Percentiles rank a stretch among this genome's conserved stretches.
These are phyloP conservation scores for Paralagenidium karlingii DNA, from an alignment of 352 stramenopile species.

Conservation along the genomic window DNA sequence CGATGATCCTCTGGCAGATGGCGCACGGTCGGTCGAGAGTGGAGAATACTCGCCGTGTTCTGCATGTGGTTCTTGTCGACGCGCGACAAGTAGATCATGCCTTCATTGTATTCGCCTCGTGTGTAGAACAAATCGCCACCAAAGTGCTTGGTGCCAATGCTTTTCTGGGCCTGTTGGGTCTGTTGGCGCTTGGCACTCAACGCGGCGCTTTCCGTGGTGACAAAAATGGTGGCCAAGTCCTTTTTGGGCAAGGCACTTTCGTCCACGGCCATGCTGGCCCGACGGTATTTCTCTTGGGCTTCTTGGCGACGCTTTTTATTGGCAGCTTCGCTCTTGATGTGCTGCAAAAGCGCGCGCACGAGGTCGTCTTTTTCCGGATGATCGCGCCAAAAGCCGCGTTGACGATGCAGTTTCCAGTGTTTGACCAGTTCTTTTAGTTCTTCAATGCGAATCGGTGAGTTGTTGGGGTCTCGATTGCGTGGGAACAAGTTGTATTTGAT, in stretches of 20 bases:
- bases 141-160: slow-evolving; percentile 16
- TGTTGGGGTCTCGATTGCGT: slow-evolving; percentile 68
- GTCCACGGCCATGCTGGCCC: slow-evolving; percentile 14
- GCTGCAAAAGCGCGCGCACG: slow-evolving; percentile 71
- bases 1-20: background rate
- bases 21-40: background rate
- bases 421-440: slow-evolving; percentile 88
- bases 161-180: background rate
- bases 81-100: slow-evolving; percentile 74
- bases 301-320: slow-evolving; percentile 75
- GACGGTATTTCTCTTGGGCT: slow-evolving; percentile 67
- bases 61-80: slow-evolving; percentile 22
- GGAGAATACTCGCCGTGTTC: slow-evolving; percentile 1
- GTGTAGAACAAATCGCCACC: slow-evolving; percentile 76
- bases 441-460: slow-evolving; percentile 77
- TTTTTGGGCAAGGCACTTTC: slow-evolving; percentile 13
- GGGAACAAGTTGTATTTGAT: slow-evolving; percentile 85
- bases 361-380: slow-evolving; percentile 86
- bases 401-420: slow-evolving; percentile 83
- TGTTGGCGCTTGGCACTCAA: background rate
- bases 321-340: slow-evolving; percentile 64
- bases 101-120: slow-evolving; percentile 74
- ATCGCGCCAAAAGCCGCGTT: slow-evolving; percentile 84
- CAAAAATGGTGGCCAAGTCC: slow-evolving; percentile 46
- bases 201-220: slow-evolving; percentile 9